These are phyloP conservation scores for Abelmoschus esculentus DNA, from an alignment of 345 rosid species.

Conservation along the genomic window DNA sequence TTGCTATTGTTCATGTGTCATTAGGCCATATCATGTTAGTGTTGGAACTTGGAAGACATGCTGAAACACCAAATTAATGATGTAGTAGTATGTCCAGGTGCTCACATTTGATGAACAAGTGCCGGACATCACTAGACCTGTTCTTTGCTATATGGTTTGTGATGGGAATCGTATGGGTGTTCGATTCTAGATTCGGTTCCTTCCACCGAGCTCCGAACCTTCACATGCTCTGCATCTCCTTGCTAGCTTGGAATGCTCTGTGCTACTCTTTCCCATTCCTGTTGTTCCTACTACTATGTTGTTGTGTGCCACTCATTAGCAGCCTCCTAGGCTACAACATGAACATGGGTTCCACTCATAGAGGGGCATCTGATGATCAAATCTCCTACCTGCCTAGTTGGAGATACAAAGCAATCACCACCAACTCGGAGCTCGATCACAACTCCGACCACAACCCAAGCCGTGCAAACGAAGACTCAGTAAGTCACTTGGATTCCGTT, in stretches of 20 bases:
- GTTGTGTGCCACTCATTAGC: slow-evolving; percentile 74
- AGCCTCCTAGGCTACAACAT: slow-evolving; percentile 89
- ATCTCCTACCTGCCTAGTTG: slow-evolving; percentile 74
- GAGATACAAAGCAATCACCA: slow-evolving; percentile 50
- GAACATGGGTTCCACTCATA: slow-evolving; percentile 68
- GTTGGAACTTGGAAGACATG: not conserved
- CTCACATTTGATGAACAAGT: slow-evolving; percentile 81
- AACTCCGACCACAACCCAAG: slow-evolving; percentile 5
- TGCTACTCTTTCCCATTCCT: slow-evolving; percentile 90
- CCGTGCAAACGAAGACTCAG: slow-evolving; percentile 48
- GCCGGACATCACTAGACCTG: slow-evolving; percentile 82
- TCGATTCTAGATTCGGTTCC: slow-evolving; percentile 82
- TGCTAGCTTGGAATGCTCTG: slow-evolving; percentile 89
- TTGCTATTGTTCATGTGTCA: not conserved
- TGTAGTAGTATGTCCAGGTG: slow-evolving; percentile 33
- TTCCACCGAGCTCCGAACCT: slow-evolving; percentile 79
- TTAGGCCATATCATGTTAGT: not conserved
- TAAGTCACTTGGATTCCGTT: not conserved
- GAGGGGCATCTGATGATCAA: slow-evolving; percentile 90
- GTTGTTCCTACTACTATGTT: slow-evolving; percentile 78
- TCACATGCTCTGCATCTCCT: slow-evolving; percentile 75
- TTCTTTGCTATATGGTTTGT: slow-evolving; percentile 99
- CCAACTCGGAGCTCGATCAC: slow-evolving; percentile 24
- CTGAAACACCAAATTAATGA: not conserved
- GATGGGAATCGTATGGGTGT: slow-evolving; percentile 96